Evolutionary conservation across 306 rosid species (phyloP).

Genomic region (Dalbergia cultrata): DNA sequence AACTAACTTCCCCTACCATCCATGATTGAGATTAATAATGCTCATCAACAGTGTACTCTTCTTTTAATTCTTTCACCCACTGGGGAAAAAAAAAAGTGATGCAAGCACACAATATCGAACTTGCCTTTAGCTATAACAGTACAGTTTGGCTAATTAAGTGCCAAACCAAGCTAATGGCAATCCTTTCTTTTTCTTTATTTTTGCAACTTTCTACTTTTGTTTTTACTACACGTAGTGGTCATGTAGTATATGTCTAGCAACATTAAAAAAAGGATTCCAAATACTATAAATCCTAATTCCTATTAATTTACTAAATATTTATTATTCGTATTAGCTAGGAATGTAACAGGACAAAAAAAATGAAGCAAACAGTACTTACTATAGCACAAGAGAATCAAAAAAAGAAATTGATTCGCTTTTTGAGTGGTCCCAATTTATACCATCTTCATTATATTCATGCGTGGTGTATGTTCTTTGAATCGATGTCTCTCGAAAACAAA

Average conservation of each 20-base stretch:
- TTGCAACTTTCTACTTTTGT: not conserved
- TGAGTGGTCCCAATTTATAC: constrained; percentile 15
- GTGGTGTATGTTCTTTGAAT: not conserved
- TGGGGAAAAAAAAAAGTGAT: not conserved
- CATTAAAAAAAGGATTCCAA: no score
- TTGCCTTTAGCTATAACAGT: not conserved
- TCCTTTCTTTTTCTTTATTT: not conserved
- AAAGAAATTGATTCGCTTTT: not conserved
- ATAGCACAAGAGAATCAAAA: not conserved
- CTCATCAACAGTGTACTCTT: not conserved
- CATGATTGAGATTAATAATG: constrained; percentile 8
- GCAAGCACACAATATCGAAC: not conserved
- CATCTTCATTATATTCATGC: constrained; percentile 17
- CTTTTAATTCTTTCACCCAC: constrained; percentile 21
- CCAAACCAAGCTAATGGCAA: not conserved
- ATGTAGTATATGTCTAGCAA: not conserved
- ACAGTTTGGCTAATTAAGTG: not conserved
- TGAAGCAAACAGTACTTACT: not conserved
- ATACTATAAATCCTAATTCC: not conserved
- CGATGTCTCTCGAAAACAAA: constrained; percentile 18
- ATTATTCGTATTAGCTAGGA: not conserved
- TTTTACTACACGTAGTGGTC: not conserved
- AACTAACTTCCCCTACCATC: constrained; percentile 56
- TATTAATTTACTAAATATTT: not conserved
- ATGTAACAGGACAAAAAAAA: not conserved